These are phyloP conservation scores for Rhipidocladum racemiflorum DNA, from an alignment of 176 grass and related monocot genomes.

Conservation along the genomic window DNA sequence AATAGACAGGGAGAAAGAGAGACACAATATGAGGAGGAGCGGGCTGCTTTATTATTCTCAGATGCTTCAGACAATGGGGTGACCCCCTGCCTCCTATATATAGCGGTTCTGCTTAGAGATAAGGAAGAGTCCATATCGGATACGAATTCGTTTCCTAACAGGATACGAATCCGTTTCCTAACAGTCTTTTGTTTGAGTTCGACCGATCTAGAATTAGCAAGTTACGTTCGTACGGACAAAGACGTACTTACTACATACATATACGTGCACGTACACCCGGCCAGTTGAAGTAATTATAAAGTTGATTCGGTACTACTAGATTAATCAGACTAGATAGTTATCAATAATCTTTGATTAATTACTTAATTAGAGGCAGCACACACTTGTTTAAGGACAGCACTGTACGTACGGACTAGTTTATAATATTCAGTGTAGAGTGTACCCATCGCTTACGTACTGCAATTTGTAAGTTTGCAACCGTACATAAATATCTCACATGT, in stretches of 20 bases:
- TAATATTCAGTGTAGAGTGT: not conserved
- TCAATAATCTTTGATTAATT: not conserved
- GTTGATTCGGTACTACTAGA: not conserved
- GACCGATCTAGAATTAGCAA: not conserved
- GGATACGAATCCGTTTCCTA: too few relatives aligned
- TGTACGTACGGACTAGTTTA: not conserved
- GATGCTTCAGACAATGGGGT: too few relatives aligned
- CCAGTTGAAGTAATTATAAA: not conserved
- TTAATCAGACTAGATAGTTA: not conserved
- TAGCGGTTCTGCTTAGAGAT: too few relatives aligned
- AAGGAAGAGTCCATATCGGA: too few relatives aligned
- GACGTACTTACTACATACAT: not conserved
- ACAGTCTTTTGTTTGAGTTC: not conserved
- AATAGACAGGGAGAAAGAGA: too few relatives aligned
- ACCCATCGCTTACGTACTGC: not conserved
- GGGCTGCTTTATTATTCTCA: too few relatives aligned
- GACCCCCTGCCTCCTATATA: too few relatives aligned
- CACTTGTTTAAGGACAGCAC: not conserved
- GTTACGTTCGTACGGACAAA: not conserved
- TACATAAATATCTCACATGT: not conserved
- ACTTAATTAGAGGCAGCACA: not conserved
- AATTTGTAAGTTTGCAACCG: not conserved
- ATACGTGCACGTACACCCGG: not conserved
- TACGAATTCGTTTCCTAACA: too few relatives aligned
- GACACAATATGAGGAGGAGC: too few relatives aligned